These are phyloP conservation scores for Plasmodium ovale DNA, from an alignment of 169 alveolate species.

Conservation along the genomic window DNA sequence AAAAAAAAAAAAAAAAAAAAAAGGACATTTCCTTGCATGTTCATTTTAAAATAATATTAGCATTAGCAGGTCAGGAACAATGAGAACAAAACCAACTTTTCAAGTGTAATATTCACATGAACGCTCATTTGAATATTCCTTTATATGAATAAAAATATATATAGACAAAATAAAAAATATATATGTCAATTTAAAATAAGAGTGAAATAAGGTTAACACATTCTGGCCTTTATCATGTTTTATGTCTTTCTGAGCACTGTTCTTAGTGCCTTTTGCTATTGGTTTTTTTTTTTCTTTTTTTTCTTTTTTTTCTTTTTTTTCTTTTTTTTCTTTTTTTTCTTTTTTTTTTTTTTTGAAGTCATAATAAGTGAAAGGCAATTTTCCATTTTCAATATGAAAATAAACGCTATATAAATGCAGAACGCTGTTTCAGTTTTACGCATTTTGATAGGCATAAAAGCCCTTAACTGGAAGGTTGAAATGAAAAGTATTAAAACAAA, in stretches of 20 bases:
- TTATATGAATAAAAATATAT: neutral
- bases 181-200: neutral
- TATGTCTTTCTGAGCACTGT: neutral
- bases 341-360: too few relatives aligned
- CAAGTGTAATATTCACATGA: neutral
- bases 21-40: neutral
- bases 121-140: neutral
- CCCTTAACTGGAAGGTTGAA: too few relatives aligned
- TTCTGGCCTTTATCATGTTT: neutral
- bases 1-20: conserved; percentile 15
- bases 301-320: neutral
- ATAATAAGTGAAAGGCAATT: too few relatives aligned
- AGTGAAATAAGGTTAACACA: neutral
- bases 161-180: neutral
- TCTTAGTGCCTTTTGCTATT: neutral
- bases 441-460: too few relatives aligned
- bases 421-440: too few relatives aligned
- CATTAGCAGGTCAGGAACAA: neutral
- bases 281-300: neutral
- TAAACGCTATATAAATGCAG: too few relatives aligned
- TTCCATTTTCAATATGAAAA: too few relatives aligned
- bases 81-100: neutral
- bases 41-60: conserved; percentile 2
- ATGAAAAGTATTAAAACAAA: too few relatives aligned
- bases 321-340: neutral